phyloP scores from a whole-genome alignment of 805 yeast species.

The Saccharomycodes ludwigii region DNA sequence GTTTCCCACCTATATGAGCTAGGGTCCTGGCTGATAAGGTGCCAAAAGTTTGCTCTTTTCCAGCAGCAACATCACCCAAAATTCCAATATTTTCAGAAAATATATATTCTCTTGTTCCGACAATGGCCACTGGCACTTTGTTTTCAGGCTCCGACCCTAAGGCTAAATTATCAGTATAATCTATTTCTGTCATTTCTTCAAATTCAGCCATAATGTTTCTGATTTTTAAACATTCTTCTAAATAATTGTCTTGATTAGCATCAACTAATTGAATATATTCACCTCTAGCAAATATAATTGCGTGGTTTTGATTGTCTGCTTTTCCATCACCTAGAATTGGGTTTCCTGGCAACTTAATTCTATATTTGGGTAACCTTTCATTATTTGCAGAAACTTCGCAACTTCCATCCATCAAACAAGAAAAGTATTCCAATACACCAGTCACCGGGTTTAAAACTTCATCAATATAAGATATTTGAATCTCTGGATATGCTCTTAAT shows the following conservation, averaged over 20 bases:
- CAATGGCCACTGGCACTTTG: slow-evolving; percentile 59
- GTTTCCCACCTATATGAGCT: slow-evolving; percentile 71
- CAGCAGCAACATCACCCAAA: slow-evolving; percentile 78
- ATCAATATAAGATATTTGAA: slow-evolving; percentile 52
- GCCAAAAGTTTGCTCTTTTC: slow-evolving; percentile 81
- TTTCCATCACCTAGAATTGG: slow-evolving; percentile 82
- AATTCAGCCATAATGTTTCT: slow-evolving; percentile 66
- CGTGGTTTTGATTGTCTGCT: slow-evolving; percentile 72
- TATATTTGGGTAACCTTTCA: slow-evolving; percentile 45
- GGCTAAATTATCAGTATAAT: slow-evolving; percentile 1
- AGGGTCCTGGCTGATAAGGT: slow-evolving; percentile 72
- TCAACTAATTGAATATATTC: slow-evolving; percentile 72
- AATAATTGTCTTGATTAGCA: slow-evolving; percentile 74
- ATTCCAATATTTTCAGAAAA: slow-evolving; percentile 76
- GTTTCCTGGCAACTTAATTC: slow-evolving; percentile 59
- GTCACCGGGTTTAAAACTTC: slow-evolving; percentile 27
- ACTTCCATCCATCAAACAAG: slow-evolving; percentile 60
- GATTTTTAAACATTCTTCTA: slow-evolving; percentile 69
- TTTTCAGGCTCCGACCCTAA: not conserved
- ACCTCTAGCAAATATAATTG: slow-evolving; percentile 64
- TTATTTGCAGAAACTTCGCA: slow-evolving; percentile 52
- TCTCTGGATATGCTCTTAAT: slow-evolving; percentile 53
- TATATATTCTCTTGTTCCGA: slow-evolving; percentile 75
- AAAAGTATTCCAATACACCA: slow-evolving; percentile 37
- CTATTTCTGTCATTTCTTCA: slow-evolving; percentile 33